phyloP scores from a whole-genome alignment of 805 yeast species.

The Sugiyamaella qingdaonensis region DNA sequence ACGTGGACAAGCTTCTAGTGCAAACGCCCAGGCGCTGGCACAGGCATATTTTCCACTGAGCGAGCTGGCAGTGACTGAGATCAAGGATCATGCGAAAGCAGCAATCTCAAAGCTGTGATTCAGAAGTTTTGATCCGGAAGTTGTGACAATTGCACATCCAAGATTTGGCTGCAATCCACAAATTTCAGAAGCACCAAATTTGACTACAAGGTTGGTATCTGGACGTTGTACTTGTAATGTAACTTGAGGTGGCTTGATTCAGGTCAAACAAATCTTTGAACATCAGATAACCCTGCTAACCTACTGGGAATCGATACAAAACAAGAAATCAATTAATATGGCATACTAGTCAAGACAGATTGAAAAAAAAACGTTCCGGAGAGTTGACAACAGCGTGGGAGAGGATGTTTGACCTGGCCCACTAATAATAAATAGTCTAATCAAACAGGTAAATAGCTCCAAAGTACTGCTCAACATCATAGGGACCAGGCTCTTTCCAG shows the following conservation, averaged over 20 bases:
- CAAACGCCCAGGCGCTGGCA: conserved; percentile 43
- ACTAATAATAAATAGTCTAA: conserved; percentile 8
- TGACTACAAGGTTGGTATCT: no score
- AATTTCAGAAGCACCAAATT: no score
- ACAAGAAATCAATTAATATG: background rate
- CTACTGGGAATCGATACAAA: background rate
- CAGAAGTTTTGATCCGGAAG: no score
- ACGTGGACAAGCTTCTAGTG: conserved; percentile 52
- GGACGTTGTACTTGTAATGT: no score
- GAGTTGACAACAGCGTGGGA: background rate
- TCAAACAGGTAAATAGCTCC: conserved; percentile 44
- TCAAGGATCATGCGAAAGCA: conserved; percentile 6
- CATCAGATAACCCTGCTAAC: background rate
- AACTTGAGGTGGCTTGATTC: no score
- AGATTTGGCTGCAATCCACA: background rate
- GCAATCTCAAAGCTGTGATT: background rate
- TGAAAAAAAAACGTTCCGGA: background rate
- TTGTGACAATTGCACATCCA: no score
- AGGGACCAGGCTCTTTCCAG: conserved; percentile 84
- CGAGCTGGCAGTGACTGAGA: conserved; percentile 26
- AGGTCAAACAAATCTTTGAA: no score
- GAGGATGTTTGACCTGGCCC: background rate
- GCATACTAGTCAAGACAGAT: background rate
- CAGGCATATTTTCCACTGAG: conserved; percentile 31
- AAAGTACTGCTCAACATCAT: conserved; percentile 83